Percentiles rank a stretch among this genome's conserved stretches.
Conservation (phyloP, 441 rosid species). For the Populus hybrid region DNA sequence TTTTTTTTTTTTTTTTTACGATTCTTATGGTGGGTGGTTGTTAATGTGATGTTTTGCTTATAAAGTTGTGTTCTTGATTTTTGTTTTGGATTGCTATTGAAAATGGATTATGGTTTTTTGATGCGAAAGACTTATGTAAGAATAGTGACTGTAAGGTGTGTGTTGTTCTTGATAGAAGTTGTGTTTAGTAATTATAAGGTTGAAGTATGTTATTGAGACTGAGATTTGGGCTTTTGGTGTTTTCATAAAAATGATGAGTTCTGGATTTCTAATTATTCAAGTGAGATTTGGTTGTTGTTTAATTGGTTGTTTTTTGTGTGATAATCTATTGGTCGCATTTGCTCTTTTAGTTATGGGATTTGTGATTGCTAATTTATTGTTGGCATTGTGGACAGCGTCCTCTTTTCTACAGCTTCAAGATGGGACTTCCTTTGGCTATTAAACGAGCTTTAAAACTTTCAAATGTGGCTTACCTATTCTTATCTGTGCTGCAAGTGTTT, state of each 20-base stretch:
- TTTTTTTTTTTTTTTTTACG: not conserved
- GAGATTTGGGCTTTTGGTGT: not conserved
- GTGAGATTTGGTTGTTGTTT: not conserved
- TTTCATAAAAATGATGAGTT: not conserved
- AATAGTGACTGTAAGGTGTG: not conserved
- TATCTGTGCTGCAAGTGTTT: constrained; percentile 40
- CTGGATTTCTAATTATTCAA: not conserved
- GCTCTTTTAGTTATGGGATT: not conserved
- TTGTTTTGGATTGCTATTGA: not conserved
- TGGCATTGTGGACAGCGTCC: constrained; percentile 55
- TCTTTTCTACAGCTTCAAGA: constrained; percentile 76
- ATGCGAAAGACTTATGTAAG: not conserved
- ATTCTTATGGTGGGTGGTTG: not conserved
- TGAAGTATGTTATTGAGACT: not conserved
- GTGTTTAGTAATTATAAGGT: not conserved
- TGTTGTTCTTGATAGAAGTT: not conserved
- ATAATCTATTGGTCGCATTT: not conserved
- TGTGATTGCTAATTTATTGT: constrained; percentile 16
- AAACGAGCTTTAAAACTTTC: constrained; percentile 61
- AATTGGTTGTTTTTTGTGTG: not conserved
- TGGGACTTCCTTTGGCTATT: constrained; percentile 66
- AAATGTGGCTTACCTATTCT: constrained; percentile 38
- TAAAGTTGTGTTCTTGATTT: not conserved
- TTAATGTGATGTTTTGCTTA: not conserved
- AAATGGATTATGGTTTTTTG: not conserved